Conservation (phyloP, 73 alveolate genomes). For the Paraurostyla sp. region DNA sequence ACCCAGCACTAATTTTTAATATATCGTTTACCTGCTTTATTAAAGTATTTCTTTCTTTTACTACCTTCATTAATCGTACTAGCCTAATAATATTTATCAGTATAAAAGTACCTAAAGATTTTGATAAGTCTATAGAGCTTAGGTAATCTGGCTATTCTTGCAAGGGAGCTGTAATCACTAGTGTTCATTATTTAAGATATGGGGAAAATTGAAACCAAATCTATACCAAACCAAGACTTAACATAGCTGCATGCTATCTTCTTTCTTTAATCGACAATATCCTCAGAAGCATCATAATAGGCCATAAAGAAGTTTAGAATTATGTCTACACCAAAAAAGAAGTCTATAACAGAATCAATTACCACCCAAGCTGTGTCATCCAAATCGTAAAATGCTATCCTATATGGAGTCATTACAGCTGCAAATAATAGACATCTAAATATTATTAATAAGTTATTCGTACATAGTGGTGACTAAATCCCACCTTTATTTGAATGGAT, state of each 20-base stretch:
- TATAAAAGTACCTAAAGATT: conserved; percentile 69
- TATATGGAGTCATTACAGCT: conserved; percentile 41
- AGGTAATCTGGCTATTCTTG: conserved; percentile 83
- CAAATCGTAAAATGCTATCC: conserved; percentile 68
- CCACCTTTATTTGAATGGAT: conserved; percentile 82
- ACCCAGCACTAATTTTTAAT: conserved; percentile 26
- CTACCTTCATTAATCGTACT: conserved; percentile 78
- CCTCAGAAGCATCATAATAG: conserved; percentile 82
- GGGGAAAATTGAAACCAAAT: conserved; percentile 88
- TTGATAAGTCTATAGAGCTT: conserved; percentile 87
- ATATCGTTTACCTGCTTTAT: conserved; percentile 42
- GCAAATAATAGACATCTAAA: conserved; percentile 62
- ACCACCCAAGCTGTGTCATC: conserved; percentile 73
- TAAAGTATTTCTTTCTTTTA: conserved; percentile 70
- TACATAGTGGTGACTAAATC: conserved; percentile 73
- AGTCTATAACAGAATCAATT: conserved; percentile 64
- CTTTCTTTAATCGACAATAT: conserved; percentile 78
- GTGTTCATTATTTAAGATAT: conserved; percentile 77
- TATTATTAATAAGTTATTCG: conserved; percentile 60
- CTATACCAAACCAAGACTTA: conserved; percentile 87
- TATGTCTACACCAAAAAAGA: conserved; percentile 81
- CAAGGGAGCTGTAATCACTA: conserved; percentile 72
- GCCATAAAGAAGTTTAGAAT: conserved; percentile 82
- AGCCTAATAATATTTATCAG: conserved; percentile 59
- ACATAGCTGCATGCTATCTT: conserved; percentile 80